These are phyloP conservation scores for Backusella circina DNA, from an alignment of 192 early-diverging fungal genomes.

Conservation along the genomic window DNA sequence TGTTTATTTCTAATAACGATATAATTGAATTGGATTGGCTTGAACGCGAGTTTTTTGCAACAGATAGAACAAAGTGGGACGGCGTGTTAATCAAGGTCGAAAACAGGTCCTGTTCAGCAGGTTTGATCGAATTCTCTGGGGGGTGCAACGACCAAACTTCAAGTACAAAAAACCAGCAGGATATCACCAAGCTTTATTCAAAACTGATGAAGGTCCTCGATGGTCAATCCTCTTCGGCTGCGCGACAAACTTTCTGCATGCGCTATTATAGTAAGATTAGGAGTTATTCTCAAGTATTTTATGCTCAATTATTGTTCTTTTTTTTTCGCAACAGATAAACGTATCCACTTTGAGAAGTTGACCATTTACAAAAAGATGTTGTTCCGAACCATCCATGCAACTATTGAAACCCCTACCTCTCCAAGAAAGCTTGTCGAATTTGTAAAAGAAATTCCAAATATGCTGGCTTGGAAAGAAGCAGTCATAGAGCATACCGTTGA, in stretches of 20 bases:
- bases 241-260: not conserved
- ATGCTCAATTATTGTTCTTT: not conserved
- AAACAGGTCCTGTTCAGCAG: not conserved
- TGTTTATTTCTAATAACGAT: conserved; percentile 1
- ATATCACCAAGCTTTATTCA: not conserved
- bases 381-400: not conserved
- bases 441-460: conserved; percentile 6
- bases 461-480: conserved; percentile 5
- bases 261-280: not conserved
- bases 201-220: not conserved
- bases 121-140: not conserved
- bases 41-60: not conserved
- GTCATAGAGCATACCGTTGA: not conserved
- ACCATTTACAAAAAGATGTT: not conserved
- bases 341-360: conserved; percentile 1
- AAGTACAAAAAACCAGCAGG: not conserved
- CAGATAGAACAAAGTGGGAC: not conserved
- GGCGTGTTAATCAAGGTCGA: conserved; percentile 3
- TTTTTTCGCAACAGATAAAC: not conserved
- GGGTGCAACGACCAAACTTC: not conserved
- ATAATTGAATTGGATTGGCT: conserved; percentile 10
- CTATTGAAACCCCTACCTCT: not conserved
- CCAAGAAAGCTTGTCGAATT: conserved; percentile 1
- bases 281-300: not conserved
- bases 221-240: not conserved